Base-by-base conservation (phyloP, 2,329 filamentous ascomycete genomes). In the Colletotrichum caudatum region DNA sequence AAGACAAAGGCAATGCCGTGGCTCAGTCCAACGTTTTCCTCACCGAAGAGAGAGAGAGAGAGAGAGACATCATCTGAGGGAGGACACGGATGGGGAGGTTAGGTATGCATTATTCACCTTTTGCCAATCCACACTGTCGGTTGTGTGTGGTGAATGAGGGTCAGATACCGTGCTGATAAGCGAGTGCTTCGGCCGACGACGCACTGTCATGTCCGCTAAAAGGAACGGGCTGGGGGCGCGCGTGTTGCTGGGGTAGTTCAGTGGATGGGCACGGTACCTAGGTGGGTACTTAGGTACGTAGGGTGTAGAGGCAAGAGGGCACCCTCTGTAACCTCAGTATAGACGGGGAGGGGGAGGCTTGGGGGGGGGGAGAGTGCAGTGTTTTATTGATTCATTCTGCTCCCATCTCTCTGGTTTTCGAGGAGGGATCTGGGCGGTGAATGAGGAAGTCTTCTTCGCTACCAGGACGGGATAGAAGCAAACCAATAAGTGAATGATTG, bases 141-240 rank as follows among this genome's bases (percentile, higher is more conserved):
- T 70, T 66, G 67, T 70, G 67, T 39, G 67, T 39, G 56, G 33
- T n/a, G 53, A 70, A 48, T 50, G 62, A 64, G 67, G 63, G 67
- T 54, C 67, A 16, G 18, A 35, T 70, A 66, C 54, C 39, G 63
- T 70, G 62, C 48, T 70, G 67, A 66, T 61, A 70, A 70, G 67
- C 67, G 67, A 70, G 67, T 11, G 33, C 46, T 56, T 37, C 48
- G 14, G 29, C 29, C 23, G 11, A 5, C 37, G 39, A 66, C 56
- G 63, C 63, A 66, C 66, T 59, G 56, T 65, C 46, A 46, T 56
- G 41, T 39, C 61, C 35, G 56, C 54, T 39, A 60, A 69, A 64
- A 26, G 41, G 60, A n/a, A 63, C 39, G 23, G 23, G 51, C 41
- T 57, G 60, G 60, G 66, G 39, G 29, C 14, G 44, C 20, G 20